These are phyloP conservation scores for Bassia scoparia DNA, from an alignment of 148 eudicot genomes.

Conservation along the genomic window DNA sequence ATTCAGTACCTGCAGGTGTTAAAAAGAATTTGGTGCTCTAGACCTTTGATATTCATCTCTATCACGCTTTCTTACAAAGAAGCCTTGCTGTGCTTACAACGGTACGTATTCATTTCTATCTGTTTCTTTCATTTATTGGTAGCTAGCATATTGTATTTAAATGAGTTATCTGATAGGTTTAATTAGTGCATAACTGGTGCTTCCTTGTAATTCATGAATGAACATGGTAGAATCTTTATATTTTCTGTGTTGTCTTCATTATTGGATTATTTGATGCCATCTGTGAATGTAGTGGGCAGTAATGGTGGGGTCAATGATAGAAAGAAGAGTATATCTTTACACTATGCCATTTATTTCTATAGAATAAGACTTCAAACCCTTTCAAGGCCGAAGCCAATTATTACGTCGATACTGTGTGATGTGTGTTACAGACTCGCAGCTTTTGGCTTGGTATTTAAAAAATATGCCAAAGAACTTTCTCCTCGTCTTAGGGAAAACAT, in stretches of 20 bases:
- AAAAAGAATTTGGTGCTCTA: background rate
- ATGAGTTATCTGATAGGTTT: background rate
- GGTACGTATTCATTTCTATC: background rate
- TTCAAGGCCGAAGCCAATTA: conserved; percentile 18
- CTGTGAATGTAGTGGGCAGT: conserved; percentile 19
- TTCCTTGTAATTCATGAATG: conserved; percentile 7
- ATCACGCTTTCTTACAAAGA: background rate
- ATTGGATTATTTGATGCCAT: conserved; percentile 23
- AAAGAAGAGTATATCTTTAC: conserved; percentile 17
- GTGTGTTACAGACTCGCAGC: conserved; percentile 26
- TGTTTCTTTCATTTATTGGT: background rate
- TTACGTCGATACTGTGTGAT: conserved; percentile 17
- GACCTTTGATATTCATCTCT: background rate
- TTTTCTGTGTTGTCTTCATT: conserved; percentile 17
- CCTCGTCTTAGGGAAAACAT: conserved; percentile 1
- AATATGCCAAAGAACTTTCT: conserved; percentile 10
- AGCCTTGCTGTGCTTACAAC: background rate
- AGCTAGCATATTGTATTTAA: background rate
- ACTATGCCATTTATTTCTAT: conserved; percentile 21
- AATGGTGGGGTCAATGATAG: conserved; percentile 21
- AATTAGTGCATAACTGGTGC: conserved; percentile 11
- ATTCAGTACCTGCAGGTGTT: background rate
- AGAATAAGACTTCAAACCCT: conserved; percentile 24
- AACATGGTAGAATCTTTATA: conserved; percentile 10
- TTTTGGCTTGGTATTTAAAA: conserved; percentile 10